Base-by-base conservation (phyloP, 2,329 filamentous ascomycete genomes). In the Clonostachys rhizophaga region DNA sequence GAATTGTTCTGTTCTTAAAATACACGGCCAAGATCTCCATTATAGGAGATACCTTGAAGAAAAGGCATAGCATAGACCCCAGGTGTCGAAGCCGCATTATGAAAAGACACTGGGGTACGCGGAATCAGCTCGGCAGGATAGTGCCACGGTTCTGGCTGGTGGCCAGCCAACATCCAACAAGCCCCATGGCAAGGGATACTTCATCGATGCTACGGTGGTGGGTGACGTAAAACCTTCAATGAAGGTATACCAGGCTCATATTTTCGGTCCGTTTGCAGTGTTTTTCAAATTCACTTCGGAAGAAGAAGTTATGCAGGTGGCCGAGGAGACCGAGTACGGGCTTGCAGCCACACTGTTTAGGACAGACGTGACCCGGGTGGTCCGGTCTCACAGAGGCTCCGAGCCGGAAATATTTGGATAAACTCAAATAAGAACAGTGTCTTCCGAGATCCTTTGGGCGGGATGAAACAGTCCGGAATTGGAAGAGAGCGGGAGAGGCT, bases 381-480 rank as follows among this genome's bases (percentile, higher is more conserved):
- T 63, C 45, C 55, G 55, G 55, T 67, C 4, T 59, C 71, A 17
- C 70, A 70, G 47, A 74, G 70, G 34, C 71, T 47, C 41, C 39
- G 40, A 42, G 46, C 42, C 11, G 46, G 46, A 34, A 47, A 41
- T 20, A 37, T 47, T 42, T 47, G 46, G 46, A 42, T 47, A 34
- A 47, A 47, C 46, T 53, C 50, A 18, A 53, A 50, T 5, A 52
- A 58, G 42, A 52, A 58, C 42, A 48, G 94, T 2, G 81, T 86
- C 64, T 80, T 83, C 68, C 75, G 83, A 56, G 57, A 86, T 0
- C 69, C 69, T 17, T 91, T 91, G 55, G 85, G 86, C 46, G 89
- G 90, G 1, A 89, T 79, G 74, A 92, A 91, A 70, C 79, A 90
- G 69, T 81, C 74, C 30, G 89, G 89, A 51, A 87, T 91, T 48